Conservation (phyloP, 768 basidiomycete genomes). For the Mrakia blollopis region DNA sequence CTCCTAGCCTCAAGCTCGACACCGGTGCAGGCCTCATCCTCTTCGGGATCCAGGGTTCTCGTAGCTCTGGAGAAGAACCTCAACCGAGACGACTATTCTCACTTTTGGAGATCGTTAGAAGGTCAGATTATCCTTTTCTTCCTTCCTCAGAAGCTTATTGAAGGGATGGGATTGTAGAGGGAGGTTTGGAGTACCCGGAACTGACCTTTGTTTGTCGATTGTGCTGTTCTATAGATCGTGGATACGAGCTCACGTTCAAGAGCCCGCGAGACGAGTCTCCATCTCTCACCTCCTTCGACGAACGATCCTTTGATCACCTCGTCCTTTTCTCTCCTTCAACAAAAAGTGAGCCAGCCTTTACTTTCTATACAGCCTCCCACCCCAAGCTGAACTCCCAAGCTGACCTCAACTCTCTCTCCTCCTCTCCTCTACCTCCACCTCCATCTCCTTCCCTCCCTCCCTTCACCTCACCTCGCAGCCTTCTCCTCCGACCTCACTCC, state of each 20-base stretch:
- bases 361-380: slow-evolving; percentile 9
- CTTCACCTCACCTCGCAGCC: slow-evolving; percentile 47
- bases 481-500: slow-evolving; percentile 72
- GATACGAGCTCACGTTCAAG: slow-evolving; percentile 83
- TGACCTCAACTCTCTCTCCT: background rate
- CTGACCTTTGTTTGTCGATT: background rate
- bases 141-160: background rate
- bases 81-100: slow-evolving; percentile 64
- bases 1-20: slow-evolving; percentile 1
- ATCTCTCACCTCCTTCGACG: slow-evolving; percentile 52
- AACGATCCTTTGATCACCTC: slow-evolving; percentile 75
- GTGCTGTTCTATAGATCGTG: slow-evolving; percentile 55
- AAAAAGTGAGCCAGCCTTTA: slow-evolving; percentile 64
- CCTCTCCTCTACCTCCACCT: background rate
- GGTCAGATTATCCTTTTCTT: slow-evolving; percentile 49
- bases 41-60: slow-evolving; percentile 53
- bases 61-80: slow-evolving; percentile 72
- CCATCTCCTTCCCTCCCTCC: background rate
- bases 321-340: slow-evolving; percentile 78
- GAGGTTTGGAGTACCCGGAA: background rate
- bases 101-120: slow-evolving; percentile 74
- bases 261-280: slow-evolving; percentile 69
- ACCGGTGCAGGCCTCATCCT: slow-evolving; percentile 11
- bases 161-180: background rate
- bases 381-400: too few species aligned